Evolutionary conservation across 1,139 yeast genomes (phyloP).

Genomic region (Geotrichum siamense): DNA sequence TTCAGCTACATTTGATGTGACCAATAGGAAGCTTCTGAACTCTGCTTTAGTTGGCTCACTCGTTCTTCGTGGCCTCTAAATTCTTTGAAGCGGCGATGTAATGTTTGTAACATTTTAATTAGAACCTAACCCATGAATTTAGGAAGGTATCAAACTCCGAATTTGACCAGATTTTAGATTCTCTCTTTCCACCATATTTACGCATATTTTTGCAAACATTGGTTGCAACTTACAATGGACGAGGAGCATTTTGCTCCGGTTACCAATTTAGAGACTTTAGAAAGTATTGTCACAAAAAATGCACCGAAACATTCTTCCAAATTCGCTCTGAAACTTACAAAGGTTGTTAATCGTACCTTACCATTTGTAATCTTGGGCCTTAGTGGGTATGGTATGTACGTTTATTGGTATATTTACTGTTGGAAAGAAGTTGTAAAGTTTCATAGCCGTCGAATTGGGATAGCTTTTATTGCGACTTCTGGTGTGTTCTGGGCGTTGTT

Average conservation of each 20-base stretch:
- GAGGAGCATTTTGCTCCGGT: conserved; percentile 1
- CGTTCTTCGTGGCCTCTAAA: conserved; percentile 17
- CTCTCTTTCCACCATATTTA: too few relatives aligned
- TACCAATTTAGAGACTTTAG: conserved; percentile 1
- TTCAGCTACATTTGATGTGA: conserved; percentile 18
- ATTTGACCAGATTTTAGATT: conserved; percentile 6
- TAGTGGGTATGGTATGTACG: conserved; percentile 32
- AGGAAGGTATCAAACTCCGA: too few relatives aligned
- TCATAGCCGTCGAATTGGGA: conserved; percentile 25
- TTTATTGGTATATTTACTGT: conserved; percentile 32
- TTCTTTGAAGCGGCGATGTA: too few relatives aligned
- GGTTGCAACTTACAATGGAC: too few relatives aligned
- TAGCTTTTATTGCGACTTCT: conserved; percentile 30
- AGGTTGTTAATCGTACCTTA: neutral
- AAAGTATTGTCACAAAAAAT: conserved; percentile 9
- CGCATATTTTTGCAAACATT: too few relatives aligned
- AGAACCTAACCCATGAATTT: too few relatives aligned
- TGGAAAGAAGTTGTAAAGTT: conserved; percentile 28
- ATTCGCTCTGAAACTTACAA: neutral
- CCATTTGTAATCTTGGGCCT: conserved; percentile 27
- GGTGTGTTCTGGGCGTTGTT: conserved; percentile 21
- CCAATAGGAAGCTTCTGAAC: conserved; percentile 10
- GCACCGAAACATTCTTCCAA: neutral
- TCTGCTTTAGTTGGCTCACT: conserved; percentile 18
- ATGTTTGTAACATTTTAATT: too few relatives aligned